Conservation (phyloP, 208 protist genomes). For the Leishmania aethiopica region DNA sequence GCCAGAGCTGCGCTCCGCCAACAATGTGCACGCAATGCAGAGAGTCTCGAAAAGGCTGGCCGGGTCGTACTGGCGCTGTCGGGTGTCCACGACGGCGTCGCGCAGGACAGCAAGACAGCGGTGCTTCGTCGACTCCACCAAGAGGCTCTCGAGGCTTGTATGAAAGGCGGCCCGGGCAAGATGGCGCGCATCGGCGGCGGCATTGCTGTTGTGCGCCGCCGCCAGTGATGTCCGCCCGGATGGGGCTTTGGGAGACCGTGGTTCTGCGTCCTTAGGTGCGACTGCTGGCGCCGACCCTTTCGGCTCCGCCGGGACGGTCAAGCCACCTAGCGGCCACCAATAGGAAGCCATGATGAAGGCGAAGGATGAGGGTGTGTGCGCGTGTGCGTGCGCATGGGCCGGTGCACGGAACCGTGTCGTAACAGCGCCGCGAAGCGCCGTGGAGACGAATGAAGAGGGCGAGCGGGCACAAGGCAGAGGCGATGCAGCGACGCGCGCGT, state of each 20-base stretch:
- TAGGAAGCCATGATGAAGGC: constrained; percentile 22
- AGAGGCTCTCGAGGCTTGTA: constrained; percentile 50
- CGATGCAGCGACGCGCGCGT: neutral
- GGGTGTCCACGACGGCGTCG: constrained; percentile 54
- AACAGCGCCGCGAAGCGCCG: neutral
- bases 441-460: neutral
- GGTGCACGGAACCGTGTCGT: neutral
- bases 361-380: neutral
- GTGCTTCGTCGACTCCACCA: constrained; percentile 58
- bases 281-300: neutral
- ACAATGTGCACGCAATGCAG: constrained; percentile 51
- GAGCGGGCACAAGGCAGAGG: neutral
- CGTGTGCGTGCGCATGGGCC: neutral
- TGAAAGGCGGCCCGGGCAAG: constrained; percentile 45
- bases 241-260: neutral
- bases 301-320: neutral
- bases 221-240: neutral
- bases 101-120: constrained; percentile 46
- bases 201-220: neutral
- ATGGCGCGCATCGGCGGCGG: constrained; percentile 14
- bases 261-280: neutral
- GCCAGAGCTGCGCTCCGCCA: constrained; percentile 24
- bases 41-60: constrained; percentile 60
- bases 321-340: constrained; percentile 27
- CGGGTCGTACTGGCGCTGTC: constrained; percentile 44